phyloP scores from a whole-genome alignment of 2,329 filamentous ascomycete species.

The Fusarium nanum region DNA sequence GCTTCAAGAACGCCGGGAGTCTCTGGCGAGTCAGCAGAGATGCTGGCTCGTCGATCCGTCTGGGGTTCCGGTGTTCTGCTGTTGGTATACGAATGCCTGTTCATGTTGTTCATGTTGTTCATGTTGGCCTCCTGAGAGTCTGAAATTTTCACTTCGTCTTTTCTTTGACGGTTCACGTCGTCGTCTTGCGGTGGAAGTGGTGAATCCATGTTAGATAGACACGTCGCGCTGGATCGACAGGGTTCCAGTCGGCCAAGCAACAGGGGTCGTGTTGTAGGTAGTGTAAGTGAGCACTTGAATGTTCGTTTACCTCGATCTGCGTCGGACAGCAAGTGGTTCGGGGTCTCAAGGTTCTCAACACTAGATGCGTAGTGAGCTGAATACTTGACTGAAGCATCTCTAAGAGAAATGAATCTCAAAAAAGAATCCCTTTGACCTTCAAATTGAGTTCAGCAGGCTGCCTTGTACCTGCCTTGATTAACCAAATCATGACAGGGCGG shows the following conservation, averaged over 20 bases:
- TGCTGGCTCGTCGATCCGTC: conserved; percentile 48
- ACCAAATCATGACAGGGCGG: background rate
- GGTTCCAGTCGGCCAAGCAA: conserved; percentile 41
- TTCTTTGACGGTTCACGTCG: conserved; percentile 30
- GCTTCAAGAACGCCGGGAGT: conserved; percentile 64
- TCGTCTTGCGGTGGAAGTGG: conserved; percentile 30
- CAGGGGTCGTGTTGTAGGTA: conserved; percentile 19
- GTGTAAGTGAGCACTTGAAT: conserved; percentile 3
- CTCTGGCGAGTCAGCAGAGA: conserved; percentile 55
- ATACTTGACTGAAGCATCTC: background rate
- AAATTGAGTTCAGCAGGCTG: background rate
- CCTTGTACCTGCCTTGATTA: conserved; percentile 7
- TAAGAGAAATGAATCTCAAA: background rate
- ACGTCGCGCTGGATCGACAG: conserved; percentile 22
- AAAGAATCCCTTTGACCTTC: background rate
- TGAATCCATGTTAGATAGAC: conserved; percentile 35
- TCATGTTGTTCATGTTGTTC: conserved; percentile 41
- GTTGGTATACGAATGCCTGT: conserved; percentile 36
- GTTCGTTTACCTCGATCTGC: background rate
- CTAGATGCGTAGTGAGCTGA: background rate
- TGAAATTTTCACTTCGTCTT: conserved; percentile 25
- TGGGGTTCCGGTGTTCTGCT: conserved; percentile 56
- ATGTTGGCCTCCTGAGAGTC: conserved; percentile 34
- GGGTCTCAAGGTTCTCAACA: background rate
- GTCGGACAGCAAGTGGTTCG: background rate